A percentile compares a stretch with the other conserved stretches of the same genome.
Evolutionary conservation across 148 eudicot genomes (phyloP).

Genomic region (Spergularia bocconei): DNA sequence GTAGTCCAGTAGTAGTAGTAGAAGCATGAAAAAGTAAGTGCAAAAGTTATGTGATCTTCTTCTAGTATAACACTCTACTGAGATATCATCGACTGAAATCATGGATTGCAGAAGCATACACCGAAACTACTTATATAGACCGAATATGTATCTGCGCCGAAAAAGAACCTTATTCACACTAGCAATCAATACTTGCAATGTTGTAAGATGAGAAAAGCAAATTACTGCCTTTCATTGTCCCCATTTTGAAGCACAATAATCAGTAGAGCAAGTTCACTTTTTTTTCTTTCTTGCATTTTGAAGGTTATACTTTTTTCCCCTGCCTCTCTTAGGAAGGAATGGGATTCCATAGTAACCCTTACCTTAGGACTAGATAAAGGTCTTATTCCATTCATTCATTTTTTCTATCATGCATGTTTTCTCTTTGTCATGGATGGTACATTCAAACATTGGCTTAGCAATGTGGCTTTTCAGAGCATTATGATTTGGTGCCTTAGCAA

Average conservation of each 20-base stretch:
- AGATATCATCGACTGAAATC: no score
- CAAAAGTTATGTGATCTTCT: no score
- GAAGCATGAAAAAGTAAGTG: conserved; percentile 5
- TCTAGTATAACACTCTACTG: no score
- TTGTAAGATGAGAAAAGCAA: neutral
- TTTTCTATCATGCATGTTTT: neutral
- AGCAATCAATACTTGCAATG: conserved; percentile 9
- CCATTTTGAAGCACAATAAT: conserved; percentile 16
- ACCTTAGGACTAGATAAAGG: neutral
- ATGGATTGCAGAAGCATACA: no score
- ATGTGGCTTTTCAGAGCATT: conserved; percentile 15
- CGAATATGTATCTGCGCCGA: no score
- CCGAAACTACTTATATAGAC: no score
- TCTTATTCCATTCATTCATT: conserved; percentile 18
- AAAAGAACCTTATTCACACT: conserved; percentile 7
- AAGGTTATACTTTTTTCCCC: neutral
- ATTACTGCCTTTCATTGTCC: conserved; percentile 20
- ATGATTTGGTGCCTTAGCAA: conserved; percentile 18
- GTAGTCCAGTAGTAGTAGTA: neutral
- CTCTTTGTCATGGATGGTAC: neutral
- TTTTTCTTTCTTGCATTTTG: neutral
- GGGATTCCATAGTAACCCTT: neutral
- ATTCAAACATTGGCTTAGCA: conserved; percentile 16
- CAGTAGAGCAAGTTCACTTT: conserved; percentile 15
- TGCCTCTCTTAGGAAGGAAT: neutral